These are phyloP conservation scores for Cajanus cajan DNA, from an alignment of 306 rosid genomes.

Conservation along the genomic window DNA sequence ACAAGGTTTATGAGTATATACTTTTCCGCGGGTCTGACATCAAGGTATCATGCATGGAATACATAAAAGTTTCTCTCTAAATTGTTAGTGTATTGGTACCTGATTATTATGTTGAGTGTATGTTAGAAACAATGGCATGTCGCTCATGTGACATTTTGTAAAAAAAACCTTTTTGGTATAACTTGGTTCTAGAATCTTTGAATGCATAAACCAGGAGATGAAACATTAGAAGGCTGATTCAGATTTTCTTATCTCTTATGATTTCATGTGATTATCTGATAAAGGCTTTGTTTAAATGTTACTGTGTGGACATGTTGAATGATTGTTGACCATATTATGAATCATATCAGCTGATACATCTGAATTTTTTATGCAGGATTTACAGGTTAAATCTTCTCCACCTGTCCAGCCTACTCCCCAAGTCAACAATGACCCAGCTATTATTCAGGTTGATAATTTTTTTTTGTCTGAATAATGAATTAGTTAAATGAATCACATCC, in stretches of 20 bases:
- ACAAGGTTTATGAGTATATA: slow-evolving; percentile 84
- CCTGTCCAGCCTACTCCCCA: slow-evolving; percentile 66
- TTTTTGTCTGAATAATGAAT: not conserved
- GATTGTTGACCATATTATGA: not conserved
- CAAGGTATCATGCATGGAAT: slow-evolving; percentile 54
- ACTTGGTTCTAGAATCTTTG: not conserved
- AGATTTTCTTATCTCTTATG: not conserved
- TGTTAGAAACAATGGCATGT: slow-evolving; percentile 3
- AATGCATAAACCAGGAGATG: not conserved
- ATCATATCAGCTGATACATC: slow-evolving; percentile 17
- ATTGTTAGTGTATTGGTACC: not conserved
- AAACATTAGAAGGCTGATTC: slow-evolving; percentile 5
- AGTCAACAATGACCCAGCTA: slow-evolving; percentile 81
- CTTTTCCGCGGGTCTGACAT: slow-evolving; percentile 93
- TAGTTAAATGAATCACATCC: slow-evolving; percentile 4
- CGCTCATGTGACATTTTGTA: not conserved
- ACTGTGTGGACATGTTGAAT: not conserved
- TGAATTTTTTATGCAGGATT: slow-evolving; percentile 58
- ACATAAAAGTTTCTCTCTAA: not conserved
- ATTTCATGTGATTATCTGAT: not conserved
- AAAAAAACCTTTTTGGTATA: not conserved
- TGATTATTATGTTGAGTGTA: not conserved
- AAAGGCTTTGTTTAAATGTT: slow-evolving; percentile 8
- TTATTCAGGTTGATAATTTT: slow-evolving; percentile 60
- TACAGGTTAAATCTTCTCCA: slow-evolving; percentile 89